Evolutionary conservation across 2,329 filamentous ascomycete species (phyloP).

Genomic region (Cladosporium austrohemisphaericum): DNA sequence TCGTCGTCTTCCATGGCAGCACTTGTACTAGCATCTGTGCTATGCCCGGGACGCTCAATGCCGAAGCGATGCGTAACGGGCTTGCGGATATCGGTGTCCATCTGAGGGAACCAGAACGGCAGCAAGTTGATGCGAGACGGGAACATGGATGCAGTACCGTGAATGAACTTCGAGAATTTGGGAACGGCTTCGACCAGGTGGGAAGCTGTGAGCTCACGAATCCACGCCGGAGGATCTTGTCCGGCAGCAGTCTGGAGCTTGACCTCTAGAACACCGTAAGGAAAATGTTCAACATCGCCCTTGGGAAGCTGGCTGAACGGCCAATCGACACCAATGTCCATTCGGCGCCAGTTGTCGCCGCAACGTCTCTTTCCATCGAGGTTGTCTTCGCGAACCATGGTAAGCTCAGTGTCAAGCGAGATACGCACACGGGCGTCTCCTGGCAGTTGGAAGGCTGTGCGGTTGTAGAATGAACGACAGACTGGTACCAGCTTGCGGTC

Average conservation of each 20-base stretch:
- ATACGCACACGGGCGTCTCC: constrained; percentile 95
- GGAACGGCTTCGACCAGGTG: constrained; percentile 98
- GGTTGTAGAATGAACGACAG: constrained; percentile 95
- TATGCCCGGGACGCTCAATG: constrained; percentile 74
- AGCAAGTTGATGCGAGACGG: constrained; percentile 82
- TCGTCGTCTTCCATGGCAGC: constrained; percentile 74
- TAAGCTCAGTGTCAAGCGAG: constrained; percentile 91
- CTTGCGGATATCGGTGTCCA: constrained; percentile 96
- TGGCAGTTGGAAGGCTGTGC: constrained; percentile 94
- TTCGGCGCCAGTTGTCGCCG: constrained; percentile 91
- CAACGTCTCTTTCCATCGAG: constrained; percentile 71
- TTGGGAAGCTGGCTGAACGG: constrained; percentile 86
- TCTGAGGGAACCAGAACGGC: constrained; percentile 97
- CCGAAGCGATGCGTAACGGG: constrained; percentile 84
- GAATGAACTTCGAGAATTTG: constrained; percentile 99
- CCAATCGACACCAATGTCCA: constrained; percentile 95
- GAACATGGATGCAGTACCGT: constrained; percentile 84
- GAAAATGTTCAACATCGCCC: constrained; percentile 84
- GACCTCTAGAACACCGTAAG: constrained; percentile 93
- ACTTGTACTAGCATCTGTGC: constrained; percentile 70
- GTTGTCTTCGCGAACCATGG: constrained; percentile 94
- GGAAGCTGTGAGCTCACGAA: constrained; percentile 84
- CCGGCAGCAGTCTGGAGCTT: constrained; percentile 96
- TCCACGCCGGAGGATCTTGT: constrained; percentile 94
- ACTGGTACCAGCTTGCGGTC: constrained; percentile 84